Evolutionary conservation across 306 rosid species (phyloP).

Genomic region (Cicer bijugum): DNA sequence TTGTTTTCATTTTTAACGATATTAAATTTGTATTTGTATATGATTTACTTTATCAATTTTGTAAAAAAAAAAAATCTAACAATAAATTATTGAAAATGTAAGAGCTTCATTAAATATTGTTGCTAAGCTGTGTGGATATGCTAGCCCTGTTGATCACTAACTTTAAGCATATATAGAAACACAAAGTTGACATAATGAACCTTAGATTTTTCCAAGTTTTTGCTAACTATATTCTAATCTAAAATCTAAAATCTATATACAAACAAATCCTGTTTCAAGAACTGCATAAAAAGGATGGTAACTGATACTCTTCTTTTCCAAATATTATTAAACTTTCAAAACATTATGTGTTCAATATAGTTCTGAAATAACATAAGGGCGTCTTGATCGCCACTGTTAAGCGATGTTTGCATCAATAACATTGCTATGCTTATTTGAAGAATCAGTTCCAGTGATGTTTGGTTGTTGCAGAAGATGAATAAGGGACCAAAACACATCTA

Average conservation of each 20-base stretch:
- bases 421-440: slow-evolving; percentile 46
- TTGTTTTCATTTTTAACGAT: too few relatives aligned
- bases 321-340: slow-evolving; percentile 34
- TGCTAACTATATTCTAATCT: slow-evolving; percentile 37
- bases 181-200: too few relatives aligned
- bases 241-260: slow-evolving; percentile 39
- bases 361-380: slow-evolving; percentile 8
- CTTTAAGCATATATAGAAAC: too few relatives aligned
- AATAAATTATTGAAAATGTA: slow-evolving; percentile 22
- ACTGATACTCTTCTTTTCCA: slow-evolving; percentile 18
- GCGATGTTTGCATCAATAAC: slow-evolving; percentile 43
- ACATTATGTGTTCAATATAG: slow-evolving; percentile 44
- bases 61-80: neutral
- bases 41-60: too few relatives aligned
- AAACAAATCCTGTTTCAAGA: slow-evolving; percentile 27
- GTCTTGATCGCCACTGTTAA: neutral
- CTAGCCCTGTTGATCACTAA: slow-evolving; percentile 8
- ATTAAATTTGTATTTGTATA: too few relatives aligned
- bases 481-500: slow-evolving; percentile 75
- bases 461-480: slow-evolving; percentile 66
- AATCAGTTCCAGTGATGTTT: slow-evolving; percentile 46
- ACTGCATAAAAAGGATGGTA: slow-evolving; percentile 9
- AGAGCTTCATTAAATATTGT: neutral
- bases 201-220: neutral
- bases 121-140: neutral